Evolutionary conservation across 2,329 filamentous ascomycete genomes (phyloP), one percentile per base, ranked within the genome.

Genomic region (Claviceps fusiformis): DNA sequence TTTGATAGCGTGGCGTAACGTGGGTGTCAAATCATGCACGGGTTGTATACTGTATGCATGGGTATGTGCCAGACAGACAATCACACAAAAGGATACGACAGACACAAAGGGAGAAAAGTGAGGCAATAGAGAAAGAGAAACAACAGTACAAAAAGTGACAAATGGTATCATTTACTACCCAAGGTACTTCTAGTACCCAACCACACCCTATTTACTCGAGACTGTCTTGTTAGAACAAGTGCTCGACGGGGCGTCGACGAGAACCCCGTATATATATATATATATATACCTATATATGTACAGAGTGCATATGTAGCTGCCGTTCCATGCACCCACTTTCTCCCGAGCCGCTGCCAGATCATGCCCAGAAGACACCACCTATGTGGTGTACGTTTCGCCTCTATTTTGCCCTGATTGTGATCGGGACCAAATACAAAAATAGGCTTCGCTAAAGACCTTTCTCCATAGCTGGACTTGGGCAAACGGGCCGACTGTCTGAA

Each of bases 111-210:
- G 19, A 19, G 19, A 19, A 19, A 19, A 19, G 19, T 19, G 19
- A 19, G 19, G 19, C 19, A 19, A 19, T 19, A 19, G 19, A 19
- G 19, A 19, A 19, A 19, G 19, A 19, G 19, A 19, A 19, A 19
- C 19, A 19, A 19, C 19, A 19, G 19, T 19, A 19, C 19, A 19
- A 19, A 19, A 19, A 19, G 19, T 19, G 19, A 45, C 41, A 29
- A 46, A 27, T 53, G 51, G 43, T 47, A 53, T 53, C 51, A 39
- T 46, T 53, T 6, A 39, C 33, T 53, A 48, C 35, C 54, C 49
- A 51, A 49, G 17, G 47, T 43, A 17, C 10, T 11, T 19, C 47
- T 5, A 27, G 33, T 15, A 29, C 35, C 50, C 8, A 2, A 33
- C 37, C 24, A 43, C 2, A 8, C n/a, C 17, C 24, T 13, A 45